Percentiles rank a stretch among this genome's conserved stretches.
These are phyloP conservation scores for Solanum lycopersicoides DNA, from an alignment of 257 asterid genomes.

Conservation along the genomic window DNA sequence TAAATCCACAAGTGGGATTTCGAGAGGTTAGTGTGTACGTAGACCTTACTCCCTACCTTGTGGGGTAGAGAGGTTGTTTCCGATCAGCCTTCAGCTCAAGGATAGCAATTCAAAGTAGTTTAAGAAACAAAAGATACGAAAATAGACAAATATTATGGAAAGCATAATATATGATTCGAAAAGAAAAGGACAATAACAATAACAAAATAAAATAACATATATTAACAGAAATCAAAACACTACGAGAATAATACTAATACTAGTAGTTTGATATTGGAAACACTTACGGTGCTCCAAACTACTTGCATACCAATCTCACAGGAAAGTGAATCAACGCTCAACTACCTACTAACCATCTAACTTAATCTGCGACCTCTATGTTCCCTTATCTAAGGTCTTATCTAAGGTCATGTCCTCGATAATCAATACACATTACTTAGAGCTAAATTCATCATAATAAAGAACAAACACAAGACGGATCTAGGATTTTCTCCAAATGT, in stretches of 20 bases:
- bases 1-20: background rate
- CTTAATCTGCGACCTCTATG: rapidly evolving
- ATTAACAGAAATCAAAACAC: too few species aligned
- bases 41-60: background rate
- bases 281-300: background rate
- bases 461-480: background rate
- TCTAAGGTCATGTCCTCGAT: background rate
- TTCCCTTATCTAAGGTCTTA: background rate
- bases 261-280: background rate
- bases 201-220: too few species aligned
- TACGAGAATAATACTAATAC: background rate
- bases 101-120: background rate
- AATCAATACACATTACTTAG: background rate
- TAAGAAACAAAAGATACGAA: background rate
- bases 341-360: background rate
- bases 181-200: too few species aligned
- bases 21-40: background rate
- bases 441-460: background rate
- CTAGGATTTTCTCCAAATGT: background rate
- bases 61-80: background rate
- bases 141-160: too few species aligned
- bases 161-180: background rate
- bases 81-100: background rate
- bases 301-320: background rate
- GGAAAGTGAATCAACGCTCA: background rate